Evolutionary conservation across 805 yeast genomes (phyloP).

Genomic region (Pichia occidentalis): DNA sequence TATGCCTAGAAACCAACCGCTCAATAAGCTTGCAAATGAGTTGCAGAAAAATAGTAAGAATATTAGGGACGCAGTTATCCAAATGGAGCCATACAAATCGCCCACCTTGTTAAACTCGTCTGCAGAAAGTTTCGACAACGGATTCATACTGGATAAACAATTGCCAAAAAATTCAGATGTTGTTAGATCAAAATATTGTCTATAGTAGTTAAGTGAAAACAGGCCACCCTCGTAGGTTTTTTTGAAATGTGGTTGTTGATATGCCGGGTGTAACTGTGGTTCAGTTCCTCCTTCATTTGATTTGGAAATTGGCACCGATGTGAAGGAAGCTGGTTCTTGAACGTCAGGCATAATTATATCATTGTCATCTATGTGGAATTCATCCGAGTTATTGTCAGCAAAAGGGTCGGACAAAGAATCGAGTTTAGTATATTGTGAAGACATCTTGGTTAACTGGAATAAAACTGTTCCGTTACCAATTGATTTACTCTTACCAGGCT

Average conservation of each 20-base stretch:
- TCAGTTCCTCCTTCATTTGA: background rate
- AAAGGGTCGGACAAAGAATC: background rate
- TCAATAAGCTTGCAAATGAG: conserved; percentile 59
- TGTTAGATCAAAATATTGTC: conserved; percentile 63
- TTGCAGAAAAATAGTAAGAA: conserved; percentile 69
- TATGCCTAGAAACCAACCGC: conserved; percentile 42
- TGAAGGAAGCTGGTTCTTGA: too few relatives aligned
- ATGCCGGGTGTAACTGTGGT: background rate
- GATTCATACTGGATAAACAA: conserved; percentile 51
- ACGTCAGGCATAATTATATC: too few relatives aligned
- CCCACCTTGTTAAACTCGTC: conserved; percentile 38
- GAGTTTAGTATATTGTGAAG: too few relatives aligned
- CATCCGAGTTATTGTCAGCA: background rate
- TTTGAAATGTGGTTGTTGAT: conserved; percentile 8
- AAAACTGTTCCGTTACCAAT: too few relatives aligned
- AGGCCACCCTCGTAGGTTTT: conserved; percentile 37
- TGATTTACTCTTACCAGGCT: too few relatives aligned
- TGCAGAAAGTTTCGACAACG: conserved; percentile 33
- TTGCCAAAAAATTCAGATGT: conserved; percentile 54
- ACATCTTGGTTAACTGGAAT: too few relatives aligned
- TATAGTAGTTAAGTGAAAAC: conserved; percentile 52
- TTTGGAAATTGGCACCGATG: too few relatives aligned
- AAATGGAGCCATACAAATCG: conserved; percentile 82
- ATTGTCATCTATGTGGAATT: conserved; percentile 8
- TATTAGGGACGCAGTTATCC: conserved; percentile 83